These are phyloP conservation scores for Maudiozyma saulgeensis DNA, from an alignment of 805 yeast genomes.

Conservation along the genomic window DNA sequence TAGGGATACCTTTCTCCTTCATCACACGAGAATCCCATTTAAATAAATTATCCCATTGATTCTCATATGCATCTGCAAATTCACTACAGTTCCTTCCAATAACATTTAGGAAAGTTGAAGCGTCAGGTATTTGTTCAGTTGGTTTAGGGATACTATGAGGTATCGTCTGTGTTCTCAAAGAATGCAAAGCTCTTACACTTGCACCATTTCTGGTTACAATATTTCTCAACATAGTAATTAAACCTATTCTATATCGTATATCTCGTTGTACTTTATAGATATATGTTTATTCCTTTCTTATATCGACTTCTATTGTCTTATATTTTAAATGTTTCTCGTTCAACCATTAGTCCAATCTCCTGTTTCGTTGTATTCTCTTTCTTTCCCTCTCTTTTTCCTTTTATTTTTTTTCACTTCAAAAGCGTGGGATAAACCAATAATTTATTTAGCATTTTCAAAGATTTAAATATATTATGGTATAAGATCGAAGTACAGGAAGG, in stretches of 20 bases:
- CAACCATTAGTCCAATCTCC: too few species aligned
- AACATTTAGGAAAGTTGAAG: slow-evolving; percentile 56
- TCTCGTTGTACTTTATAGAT: too few species aligned
- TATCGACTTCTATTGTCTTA: too few species aligned
- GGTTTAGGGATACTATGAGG: slow-evolving; percentile 37
- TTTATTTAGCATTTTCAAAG: too few species aligned
- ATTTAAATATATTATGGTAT: too few species aligned
- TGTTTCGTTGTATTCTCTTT: too few species aligned
- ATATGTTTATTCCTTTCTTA: too few species aligned
- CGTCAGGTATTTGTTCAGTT: slow-evolving; percentile 52
- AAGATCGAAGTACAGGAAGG: too few species aligned
- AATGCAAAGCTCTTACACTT: slow-evolving; percentile 1
- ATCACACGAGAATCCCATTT: slow-evolving; percentile 42
- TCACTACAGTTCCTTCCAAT: slow-evolving; percentile 74
- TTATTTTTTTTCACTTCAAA: too few species aligned
- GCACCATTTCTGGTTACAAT: background rate
- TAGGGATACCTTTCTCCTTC: slow-evolving; percentile 72
- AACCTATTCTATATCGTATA: background rate
- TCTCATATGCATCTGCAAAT: slow-evolving; percentile 59
- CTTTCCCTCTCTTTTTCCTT: too few species aligned
- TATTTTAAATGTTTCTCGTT: too few species aligned
- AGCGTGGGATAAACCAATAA: too few species aligned
- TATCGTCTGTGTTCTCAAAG: background rate
- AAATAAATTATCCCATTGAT: slow-evolving; percentile 61
- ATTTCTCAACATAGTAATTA: slow-evolving; percentile 1